A percentile compares a stretch with the other conserved stretches of the same genome.
phyloP scores from a whole-genome alignment of 2,329 filamentous ascomycete genomes.

The Biscogniauxia sp. region DNA sequence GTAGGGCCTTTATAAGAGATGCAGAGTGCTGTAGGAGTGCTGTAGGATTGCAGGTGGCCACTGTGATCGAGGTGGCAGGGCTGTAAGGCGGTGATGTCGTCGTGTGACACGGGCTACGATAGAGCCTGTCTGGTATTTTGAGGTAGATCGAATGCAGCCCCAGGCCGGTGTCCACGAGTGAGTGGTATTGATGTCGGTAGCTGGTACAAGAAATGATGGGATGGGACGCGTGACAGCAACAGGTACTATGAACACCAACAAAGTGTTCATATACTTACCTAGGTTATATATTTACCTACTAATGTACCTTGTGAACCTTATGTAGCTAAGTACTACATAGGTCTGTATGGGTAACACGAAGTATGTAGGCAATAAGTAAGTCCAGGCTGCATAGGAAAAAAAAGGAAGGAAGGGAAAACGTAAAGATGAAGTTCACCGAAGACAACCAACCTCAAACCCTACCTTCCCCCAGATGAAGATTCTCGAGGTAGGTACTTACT shows the following conservation, averaged over 20 bases:
- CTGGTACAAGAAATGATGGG: conserved; percentile 4
- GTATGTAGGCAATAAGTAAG: too few relatives aligned
- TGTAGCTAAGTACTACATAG: too few relatives aligned
- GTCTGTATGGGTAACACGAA: too few relatives aligned
- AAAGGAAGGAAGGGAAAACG: too few relatives aligned
- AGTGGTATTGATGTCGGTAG: too few relatives aligned
- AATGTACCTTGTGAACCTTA: too few relatives aligned
- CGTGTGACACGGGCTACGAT: conserved; percentile 16
- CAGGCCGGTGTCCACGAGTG: conserved; percentile 7
- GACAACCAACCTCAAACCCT: neutral
- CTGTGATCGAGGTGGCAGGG: neutral
- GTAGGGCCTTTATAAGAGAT: conserved; percentile 2
- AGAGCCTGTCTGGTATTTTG: too few relatives aligned
- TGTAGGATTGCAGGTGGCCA: conserved; percentile 3
- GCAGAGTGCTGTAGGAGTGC: conserved; percentile 8
- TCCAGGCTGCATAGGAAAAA: neutral
- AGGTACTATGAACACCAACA: neutral
- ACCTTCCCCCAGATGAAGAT: too few relatives aligned
- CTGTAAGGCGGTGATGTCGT: conserved; percentile 12
- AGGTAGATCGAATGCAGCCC: conserved; percentile 1
- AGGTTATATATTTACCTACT: too few relatives aligned
- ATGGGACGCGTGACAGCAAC: neutral
- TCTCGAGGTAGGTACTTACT: too few relatives aligned
- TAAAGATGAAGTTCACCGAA: neutral
- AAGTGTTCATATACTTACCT: neutral